Base-by-base conservation (phyloP, 768 basidiomycete species). In the Cyclocybe aegerita region DNA sequence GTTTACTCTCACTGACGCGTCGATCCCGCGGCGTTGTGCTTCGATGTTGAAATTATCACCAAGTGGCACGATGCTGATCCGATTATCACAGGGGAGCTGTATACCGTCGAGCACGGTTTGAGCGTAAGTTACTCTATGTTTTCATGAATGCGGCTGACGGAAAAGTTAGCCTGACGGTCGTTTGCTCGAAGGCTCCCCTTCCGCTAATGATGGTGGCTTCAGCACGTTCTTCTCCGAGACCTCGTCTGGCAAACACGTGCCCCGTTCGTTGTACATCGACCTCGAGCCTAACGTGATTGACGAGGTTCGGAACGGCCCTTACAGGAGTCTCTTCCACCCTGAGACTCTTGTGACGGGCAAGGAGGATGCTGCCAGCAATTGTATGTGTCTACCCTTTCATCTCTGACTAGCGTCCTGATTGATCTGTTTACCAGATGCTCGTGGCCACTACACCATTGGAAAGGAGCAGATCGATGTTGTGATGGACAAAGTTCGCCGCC, bases 151-250 rank as follows among this genome's bases (percentile, higher is more conserved):
- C 48, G 53, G 59, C 58, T 69, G 53, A 53, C 39, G 46, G n/a
- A 8, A 48, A 29, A 33, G 58, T 12, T 61, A 98, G 96, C 92
- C 95, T 57, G 96, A 98, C 69, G 96, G 96, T 67, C 93, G 95
- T 64, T 78, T 97, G 57, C 72, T 82, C 52, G 89, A 91, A 60
- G 81, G 81, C 50, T 86, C 91, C 9, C 82, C 85, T 38, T 85
- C 88, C 46, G 73, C 77, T 52, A 82, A 81, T 60, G 89, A 93
- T 61, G 87, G 83, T 73, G 97, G 97, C 64, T 98, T 99, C 83
- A 91, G 88, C 70, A 99, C 97, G 57, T 99, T 99, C 81, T 99
- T 99, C 79, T 96, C 93, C 34, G 97, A 99, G 80, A 98, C 96
- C 4, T 83, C 85, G 31, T 86, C 92, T 47, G 96, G 95, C 55